phyloP scores from a whole-genome alignment of 805 yeast genomes.

The Starmerella kuoi region DNA sequence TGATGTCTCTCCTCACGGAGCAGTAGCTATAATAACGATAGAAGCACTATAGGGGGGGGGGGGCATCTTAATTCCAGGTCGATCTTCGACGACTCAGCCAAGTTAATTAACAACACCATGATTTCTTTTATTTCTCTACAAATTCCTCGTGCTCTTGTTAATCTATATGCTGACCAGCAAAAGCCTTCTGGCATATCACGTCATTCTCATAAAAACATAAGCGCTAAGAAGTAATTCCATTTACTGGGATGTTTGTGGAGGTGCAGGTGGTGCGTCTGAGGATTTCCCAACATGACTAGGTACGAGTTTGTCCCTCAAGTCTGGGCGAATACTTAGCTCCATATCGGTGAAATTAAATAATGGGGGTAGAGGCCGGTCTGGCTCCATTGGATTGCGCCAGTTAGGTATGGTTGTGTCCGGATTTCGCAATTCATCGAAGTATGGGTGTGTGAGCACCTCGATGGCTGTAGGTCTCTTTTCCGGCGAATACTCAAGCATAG shows the following conservation, averaged over 20 bases:
- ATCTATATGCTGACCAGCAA: too few relatives aligned
- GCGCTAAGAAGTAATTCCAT: too few relatives aligned
- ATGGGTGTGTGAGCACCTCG: constrained; percentile 74
- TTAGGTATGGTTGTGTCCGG: constrained; percentile 34
- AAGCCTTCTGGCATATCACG: too few relatives aligned
- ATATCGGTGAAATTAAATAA: constrained; percentile 63
- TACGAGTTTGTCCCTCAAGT: constrained; percentile 30
- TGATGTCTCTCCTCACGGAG: too few relatives aligned
- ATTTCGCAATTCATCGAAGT: constrained; percentile 73
- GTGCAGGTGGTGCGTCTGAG: constrained; percentile 29
- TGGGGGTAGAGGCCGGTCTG: constrained; percentile 61
- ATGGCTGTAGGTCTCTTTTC: constrained; percentile 67
- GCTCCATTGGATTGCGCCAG: constrained; percentile 49
- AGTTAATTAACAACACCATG: too few relatives aligned
- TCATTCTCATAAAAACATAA: too few relatives aligned
- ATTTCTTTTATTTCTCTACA: too few relatives aligned
- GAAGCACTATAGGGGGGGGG: too few relatives aligned
- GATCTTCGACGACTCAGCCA: too few relatives aligned
- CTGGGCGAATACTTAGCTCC: constrained; percentile 41
- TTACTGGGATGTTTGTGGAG: not conserved
- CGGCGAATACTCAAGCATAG: constrained; percentile 83
- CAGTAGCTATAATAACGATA: too few relatives aligned
- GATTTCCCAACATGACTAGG: constrained; percentile 30
- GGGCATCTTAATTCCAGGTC: too few relatives aligned
- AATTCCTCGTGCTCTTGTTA: too few relatives aligned